phyloP scores from a whole-genome alignment of 306 rosid genomes.

The Castanea crenata region DNA sequence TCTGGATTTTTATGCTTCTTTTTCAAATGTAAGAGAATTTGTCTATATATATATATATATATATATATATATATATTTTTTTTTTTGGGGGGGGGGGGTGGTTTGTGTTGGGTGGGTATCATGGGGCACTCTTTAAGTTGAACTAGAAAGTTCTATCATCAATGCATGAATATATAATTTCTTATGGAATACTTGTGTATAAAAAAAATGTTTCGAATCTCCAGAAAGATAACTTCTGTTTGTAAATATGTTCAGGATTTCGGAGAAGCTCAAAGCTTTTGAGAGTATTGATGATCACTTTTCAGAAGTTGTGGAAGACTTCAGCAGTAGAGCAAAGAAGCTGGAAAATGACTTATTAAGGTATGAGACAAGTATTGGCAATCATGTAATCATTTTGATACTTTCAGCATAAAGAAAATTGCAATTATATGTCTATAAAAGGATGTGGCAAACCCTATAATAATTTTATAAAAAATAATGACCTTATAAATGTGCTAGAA shows the following conservation, averaged over 20 bases:
- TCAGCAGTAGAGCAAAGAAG: conserved; percentile 32
- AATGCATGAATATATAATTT: not conserved
- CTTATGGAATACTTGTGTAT: not conserved
- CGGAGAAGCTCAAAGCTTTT: conserved; percentile 29
- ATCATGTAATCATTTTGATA: not conserved
- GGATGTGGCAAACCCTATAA: not conserved
- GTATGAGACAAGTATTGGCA: conserved; percentile 15
- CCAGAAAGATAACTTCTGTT: conserved; percentile 4
- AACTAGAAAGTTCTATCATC: not conserved
- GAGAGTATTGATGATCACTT: conserved; percentile 21
- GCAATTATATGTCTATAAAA: not conserved
- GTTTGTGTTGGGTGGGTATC: not conserved
- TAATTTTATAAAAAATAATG: not conserved
- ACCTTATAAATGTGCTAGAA: not conserved
- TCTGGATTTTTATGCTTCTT: conserved; percentile 1
- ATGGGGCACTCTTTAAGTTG: not conserved
- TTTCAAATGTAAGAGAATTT: not conserved
- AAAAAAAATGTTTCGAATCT: not conserved
- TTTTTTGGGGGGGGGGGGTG: too few relatives aligned
- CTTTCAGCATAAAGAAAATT: not conserved
- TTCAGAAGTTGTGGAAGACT: conserved; percentile 31
- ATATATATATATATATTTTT: too few relatives aligned
- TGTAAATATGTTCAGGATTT: conserved; percentile 29
- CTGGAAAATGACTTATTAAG: conserved; percentile 45
- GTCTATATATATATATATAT: not conserved